Evolutionary conservation across 2,329 filamentous ascomycete genomes (phyloP).

Genomic region (Fusarium annulatum): DNA sequence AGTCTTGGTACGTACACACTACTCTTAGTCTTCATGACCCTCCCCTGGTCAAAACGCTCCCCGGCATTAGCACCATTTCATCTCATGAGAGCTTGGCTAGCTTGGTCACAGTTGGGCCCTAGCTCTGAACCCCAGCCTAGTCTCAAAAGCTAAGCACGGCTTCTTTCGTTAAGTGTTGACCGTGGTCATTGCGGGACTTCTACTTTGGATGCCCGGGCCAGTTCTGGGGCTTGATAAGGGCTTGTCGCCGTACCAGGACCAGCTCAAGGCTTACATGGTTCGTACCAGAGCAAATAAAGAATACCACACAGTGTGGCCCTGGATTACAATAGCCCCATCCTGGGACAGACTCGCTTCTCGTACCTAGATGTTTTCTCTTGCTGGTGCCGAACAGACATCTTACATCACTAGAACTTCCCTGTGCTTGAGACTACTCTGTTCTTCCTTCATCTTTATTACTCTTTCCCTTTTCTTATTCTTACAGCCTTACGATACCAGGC

Average conservation of each 20-base stretch:
- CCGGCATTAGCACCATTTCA: constrained; percentile 36
- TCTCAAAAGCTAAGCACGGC: constrained; percentile 37
- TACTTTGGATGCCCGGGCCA: constrained; percentile 33
- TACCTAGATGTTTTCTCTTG: constrained; percentile 38
- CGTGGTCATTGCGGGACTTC: constrained; percentile 39
- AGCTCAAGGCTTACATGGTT: constrained; percentile 39
- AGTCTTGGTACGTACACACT: constrained; percentile 35
- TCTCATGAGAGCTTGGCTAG: constrained; percentile 28
- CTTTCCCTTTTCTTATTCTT: constrained; percentile 27
- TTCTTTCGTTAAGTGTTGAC: constrained; percentile 35
- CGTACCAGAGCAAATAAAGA: constrained; percentile 41
- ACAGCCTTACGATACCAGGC: constrained; percentile 30
- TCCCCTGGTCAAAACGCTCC: constrained; percentile 42
- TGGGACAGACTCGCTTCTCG: constrained; percentile 36
- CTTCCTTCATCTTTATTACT: constrained; percentile 35
- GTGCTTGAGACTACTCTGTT: constrained; percentile 21
- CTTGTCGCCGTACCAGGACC: constrained; percentile 31
- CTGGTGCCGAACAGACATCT: constrained; percentile 38
- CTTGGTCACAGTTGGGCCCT: constrained; percentile 34
- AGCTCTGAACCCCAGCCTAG: constrained; percentile 39
- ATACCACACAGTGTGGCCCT: constrained; percentile 43
- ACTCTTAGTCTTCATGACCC: constrained; percentile 32
- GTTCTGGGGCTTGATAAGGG: constrained; percentile 44
- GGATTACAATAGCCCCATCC: constrained; percentile 35
- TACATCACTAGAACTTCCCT: constrained; percentile 42